Evolutionary conservation across 139 green algal genomes (phyloP), one percentile per base, ranked within the genome.

Genomic region (Chara braunii): DNA sequence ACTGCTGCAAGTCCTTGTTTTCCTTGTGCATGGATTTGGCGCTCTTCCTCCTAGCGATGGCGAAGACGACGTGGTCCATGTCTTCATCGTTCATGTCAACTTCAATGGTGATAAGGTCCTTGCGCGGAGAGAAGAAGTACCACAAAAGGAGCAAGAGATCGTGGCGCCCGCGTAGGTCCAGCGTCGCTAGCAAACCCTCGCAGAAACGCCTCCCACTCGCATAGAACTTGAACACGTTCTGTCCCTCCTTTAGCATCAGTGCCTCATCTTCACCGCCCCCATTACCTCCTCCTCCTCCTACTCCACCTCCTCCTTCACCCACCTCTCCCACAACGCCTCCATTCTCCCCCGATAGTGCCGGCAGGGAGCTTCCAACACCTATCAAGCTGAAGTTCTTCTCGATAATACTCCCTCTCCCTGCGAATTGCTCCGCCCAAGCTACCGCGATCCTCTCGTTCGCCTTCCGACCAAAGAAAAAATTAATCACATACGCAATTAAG

Each of bases 1-100:
- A 48, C 40, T 48, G 18, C 40, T 18, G 40, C 18, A 48, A 18
- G 40, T 48, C 40, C 40, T 48, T 48, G 18, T 48, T 18, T 18
- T 48, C 18, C 40, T 48, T 48, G 40, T 26, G 18, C 40, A 48
- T 48, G 18, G 18, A 18, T 48, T 48, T 48, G 18, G 40, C 50
- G 18, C 14, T 43, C 29, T 61, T 60, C 4, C 33, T 3, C 4
- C 35, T 60, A 5, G 57, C 35, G 5, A 72, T 12, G 24, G 65
- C 65, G 22, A 74, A 72, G 12, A 74, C 59, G 23, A 75, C 60
- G 8, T 57, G 67, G 23, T 74, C 67, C 67, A 75, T 75, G 50
- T 51, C 56, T 1, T 75, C 59, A 2, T 75, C 67, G 36, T 75
- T 75, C 67, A 75, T 75, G 37, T 71, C 61, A 11, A 75, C 67